Base-by-base conservation (phyloP, 352 stramenopile species). In the Phytophthora podocarpi region DNA sequence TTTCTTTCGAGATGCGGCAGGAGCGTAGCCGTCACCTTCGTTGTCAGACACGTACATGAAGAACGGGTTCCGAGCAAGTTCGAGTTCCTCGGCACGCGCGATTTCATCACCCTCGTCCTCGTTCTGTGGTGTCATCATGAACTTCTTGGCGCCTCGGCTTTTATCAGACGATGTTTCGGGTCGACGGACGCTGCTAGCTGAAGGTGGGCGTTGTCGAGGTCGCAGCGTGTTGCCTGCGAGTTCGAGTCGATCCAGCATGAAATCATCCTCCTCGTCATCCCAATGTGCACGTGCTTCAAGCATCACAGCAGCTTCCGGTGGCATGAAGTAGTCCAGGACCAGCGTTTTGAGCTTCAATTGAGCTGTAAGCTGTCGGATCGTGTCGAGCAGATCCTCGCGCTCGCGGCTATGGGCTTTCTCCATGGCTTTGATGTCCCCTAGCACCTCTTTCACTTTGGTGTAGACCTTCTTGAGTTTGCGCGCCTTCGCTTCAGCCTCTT, bases 381-480 rank as follows among this genome's bases (percentile, higher is more conserved):
- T 97, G 62, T 98, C 93, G 18, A 99, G 67, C 54, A 98, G 78
- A 51, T 98, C 96, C 46, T 98, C 93, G 26, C 93, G 87, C 67
- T 99, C 97, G 3, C 82, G 81, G 15, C 68, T 68, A 50, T 98
- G 97, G 26, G 97, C 93, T 47, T 96, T 91, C 64, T 98, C 88
- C 55, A 99, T 86, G 67, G 98, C 95, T 53, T 96, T 92, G 41
- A 99, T 87, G 49, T 99, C 97, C 5, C 67, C 67, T 47, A 98
- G 82, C 6, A 87, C 88, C 32, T 95, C 85, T 51, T 98, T 96
- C 45, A 98, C 81, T 51, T 93, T 91, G 5, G 69, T 78, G 50
- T 90, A 98, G 15, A 99, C 78, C 59, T 98, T 98, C 58, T 98
- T 98, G 28, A 99, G 81, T 67, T 99, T 99, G 9, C 93, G 93